Base-by-base conservation (phyloP, 306 rosid species). In the Quercus variabilis region DNA sequence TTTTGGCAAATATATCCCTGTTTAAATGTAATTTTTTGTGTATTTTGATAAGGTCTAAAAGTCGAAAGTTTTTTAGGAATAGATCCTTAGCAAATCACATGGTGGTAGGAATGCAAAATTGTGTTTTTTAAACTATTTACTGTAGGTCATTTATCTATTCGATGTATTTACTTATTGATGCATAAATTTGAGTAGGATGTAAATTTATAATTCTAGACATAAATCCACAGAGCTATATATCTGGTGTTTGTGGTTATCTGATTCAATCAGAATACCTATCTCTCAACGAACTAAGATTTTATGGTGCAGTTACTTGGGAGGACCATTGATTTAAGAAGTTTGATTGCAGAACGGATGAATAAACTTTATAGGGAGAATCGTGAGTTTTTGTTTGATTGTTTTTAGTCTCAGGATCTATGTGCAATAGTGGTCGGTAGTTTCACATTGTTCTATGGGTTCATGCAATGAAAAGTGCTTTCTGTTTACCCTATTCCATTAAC, bases 391-490 rank as follows among this genome's bases (percentile, higher is more conserved):
- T 94, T 88, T 83, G 99, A 92, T 86, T 92, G 99, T 74, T 94
- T 94, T 63, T 97, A 94, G 89, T 94, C 97, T 84, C 97, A 94
- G 79, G 99, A 94, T 88, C 91, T 94, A 55, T 94, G 97, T 78
- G 95, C 96, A 82, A 83, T 91, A 76, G 93, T 95, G 90, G 99
- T 95, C 74, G 81, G 96, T 87, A 60, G 68, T 69, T 84, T 83
- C 81, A 67, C 78, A 79, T 49, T 76, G 75, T 81, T 35, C 64
- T 71, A 60, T 67, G 77, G 68, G 54, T 55, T 79, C 72, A 63
- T 65, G 59, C 81, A 74, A 56, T 69, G 33, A 79, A 46, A 69
- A 65, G 64, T 49, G 59, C 59, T 58, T 55, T 69, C 21, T n/a
- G 12, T 26, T 80, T 49, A 74, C 67, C 46, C 30, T 33, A 75